Percentiles rank a stretch among this genome's conserved stretches.
These are phyloP conservation scores for Eucalyptus decipiens DNA, from an alignment of 345 rosid species.

Conservation along the genomic window DNA sequence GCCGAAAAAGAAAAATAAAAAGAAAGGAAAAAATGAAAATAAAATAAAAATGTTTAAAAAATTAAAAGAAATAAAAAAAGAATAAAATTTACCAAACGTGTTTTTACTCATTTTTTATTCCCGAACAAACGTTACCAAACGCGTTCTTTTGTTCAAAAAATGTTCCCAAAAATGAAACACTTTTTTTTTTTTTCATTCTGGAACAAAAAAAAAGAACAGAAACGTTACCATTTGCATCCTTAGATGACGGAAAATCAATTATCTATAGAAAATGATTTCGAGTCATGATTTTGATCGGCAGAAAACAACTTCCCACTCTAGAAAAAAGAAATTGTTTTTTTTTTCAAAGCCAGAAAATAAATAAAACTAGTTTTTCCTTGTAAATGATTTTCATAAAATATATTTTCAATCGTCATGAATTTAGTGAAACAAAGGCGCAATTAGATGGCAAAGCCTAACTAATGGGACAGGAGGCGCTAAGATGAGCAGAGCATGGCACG, in stretches of 20 bases:
- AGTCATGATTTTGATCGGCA: accelerated
- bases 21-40: too few species aligned
- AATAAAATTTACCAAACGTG: too few species aligned
- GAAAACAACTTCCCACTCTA: background rate
- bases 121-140: too few species aligned
- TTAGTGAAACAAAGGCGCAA: accelerated
- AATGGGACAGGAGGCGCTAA: accelerated
- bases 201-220: too few species aligned
- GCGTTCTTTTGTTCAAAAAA: too few species aligned
- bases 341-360: background rate
- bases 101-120: too few species aligned
- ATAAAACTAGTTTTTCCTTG: background rate
- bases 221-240: too few species aligned
- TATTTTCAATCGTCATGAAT: background rate
- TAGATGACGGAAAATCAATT: background rate
- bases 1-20: too few species aligned
- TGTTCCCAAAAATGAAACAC: too few species aligned
- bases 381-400: background rate
- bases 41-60: too few species aligned
- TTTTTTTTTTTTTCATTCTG: too few species aligned
- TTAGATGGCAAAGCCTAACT: background rate
- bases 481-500: accelerated
- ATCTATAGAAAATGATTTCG: background rate
- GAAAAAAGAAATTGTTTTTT: accelerated
- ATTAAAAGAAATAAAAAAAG: too few species aligned